Percentiles rank a stretch among this genome's conserved stretches.
Evolutionary conservation across 345 rosid species (phyloP).

Genomic region (Eucalyptus brandiana): DNA sequence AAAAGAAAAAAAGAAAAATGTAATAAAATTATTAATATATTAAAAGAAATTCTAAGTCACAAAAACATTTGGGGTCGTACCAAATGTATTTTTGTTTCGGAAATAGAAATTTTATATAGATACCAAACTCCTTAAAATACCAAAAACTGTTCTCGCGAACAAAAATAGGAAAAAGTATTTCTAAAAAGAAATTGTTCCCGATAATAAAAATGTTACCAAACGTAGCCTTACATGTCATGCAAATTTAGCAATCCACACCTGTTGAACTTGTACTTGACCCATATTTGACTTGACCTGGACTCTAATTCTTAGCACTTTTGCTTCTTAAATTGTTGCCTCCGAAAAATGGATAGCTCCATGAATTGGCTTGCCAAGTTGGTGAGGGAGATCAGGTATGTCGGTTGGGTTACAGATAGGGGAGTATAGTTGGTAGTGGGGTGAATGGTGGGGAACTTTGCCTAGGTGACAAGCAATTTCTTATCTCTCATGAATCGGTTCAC

Average conservation of each 20-base stretch:
- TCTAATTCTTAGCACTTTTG: neutral
- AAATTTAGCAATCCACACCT: neutral
- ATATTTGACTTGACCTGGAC: neutral
- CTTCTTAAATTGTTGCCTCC: neutral
- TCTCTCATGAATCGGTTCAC: neutral
- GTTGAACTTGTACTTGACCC: neutral
- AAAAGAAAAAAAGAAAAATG: too few species aligned
- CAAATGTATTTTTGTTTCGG: too few species aligned
- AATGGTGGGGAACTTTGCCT: neutral
- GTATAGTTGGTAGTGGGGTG: neutral
- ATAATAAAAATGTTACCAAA: accelerated
- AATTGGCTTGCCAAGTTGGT: neutral
- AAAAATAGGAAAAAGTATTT: too few species aligned
- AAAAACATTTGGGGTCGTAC: too few species aligned
- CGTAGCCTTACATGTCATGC: accelerated
- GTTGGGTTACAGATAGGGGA: accelerated
- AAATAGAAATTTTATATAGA: too few species aligned
- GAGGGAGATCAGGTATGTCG: accelerated
- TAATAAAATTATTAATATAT: too few species aligned
- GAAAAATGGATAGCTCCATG: neutral
- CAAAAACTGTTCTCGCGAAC: too few species aligned
- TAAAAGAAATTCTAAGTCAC: too few species aligned
- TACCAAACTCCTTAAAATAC: too few species aligned
- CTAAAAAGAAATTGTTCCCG: accelerated
- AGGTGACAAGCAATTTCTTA: neutral